phyloP scores from a whole-genome alignment of 2,329 filamentous ascomycete species.

The Arthrinium phaeospermum region DNA sequence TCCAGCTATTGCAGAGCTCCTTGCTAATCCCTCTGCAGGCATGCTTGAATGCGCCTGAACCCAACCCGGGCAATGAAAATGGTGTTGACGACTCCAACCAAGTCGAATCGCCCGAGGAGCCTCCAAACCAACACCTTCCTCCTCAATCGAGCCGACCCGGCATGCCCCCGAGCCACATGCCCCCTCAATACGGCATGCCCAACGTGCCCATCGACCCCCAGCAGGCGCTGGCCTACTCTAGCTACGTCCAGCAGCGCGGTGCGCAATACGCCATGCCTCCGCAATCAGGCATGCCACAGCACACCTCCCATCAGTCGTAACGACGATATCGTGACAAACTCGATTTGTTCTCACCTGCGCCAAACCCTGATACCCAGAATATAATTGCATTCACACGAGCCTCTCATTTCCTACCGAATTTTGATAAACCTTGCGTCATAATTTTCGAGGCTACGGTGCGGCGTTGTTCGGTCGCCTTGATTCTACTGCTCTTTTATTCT shows the following conservation, averaged over 20 bases:
- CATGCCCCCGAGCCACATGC: slow-evolving; percentile 72
- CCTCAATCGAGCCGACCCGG: slow-evolving; percentile 67
- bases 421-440: slow-evolving; percentile 38
- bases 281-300: slow-evolving; percentile 79
- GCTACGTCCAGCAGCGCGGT: slow-evolving; percentile 77
- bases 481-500: slow-evolving; percentile 33
- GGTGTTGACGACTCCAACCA: slow-evolving; percentile 77
- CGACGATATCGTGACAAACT: slow-evolving; percentile 31
- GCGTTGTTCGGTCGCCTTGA: slow-evolving; percentile 47
- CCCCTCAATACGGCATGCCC: slow-evolving; percentile 62
- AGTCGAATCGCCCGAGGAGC: slow-evolving; percentile 91
- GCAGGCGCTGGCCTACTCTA: slow-evolving; percentile 82
- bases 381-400: slow-evolving; percentile 56
- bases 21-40: slow-evolving; percentile 62
- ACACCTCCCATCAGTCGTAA: slow-evolving; percentile 80
- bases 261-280: slow-evolving; percentile 81
- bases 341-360: slow-evolving; percentile 36
- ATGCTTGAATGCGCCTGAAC: slow-evolving; percentile 95
- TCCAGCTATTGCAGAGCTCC: not conserved
- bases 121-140: slow-evolving; percentile 76
- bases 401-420: slow-evolving; percentile 40
- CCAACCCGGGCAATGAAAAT: slow-evolving; percentile 79
- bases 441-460: slow-evolving; percentile 49
- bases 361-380: slow-evolving; percentile 62
- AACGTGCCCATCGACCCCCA: slow-evolving; percentile 75